Evolutionary conservation across 306 rosid species (phyloP).

Genomic region (Cucumis cinereus): DNA sequence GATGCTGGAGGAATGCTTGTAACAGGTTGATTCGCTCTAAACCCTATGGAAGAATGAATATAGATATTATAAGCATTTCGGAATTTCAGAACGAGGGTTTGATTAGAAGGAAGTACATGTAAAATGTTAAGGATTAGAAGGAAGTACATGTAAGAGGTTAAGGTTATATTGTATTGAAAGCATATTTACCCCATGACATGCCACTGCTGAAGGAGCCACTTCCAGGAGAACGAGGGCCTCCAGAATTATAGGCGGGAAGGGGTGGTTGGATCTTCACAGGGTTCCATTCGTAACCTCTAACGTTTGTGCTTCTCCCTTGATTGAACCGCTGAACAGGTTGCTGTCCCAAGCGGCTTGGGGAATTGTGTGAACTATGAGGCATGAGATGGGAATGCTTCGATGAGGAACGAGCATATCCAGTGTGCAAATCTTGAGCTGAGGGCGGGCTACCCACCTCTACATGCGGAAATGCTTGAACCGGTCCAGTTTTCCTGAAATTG

Average conservation of each 20-base stretch:
- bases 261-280: constrained; percentile 60
- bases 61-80: neutral
- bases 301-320: constrained; percentile 47
- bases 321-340: constrained; percentile 57
- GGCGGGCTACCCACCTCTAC: constrained; percentile 63
- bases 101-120: neutral
- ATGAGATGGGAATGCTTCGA: constrained; percentile 60
- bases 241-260: constrained; percentile 50
- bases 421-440: constrained; percentile 43
- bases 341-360: constrained; percentile 91
- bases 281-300: constrained; percentile 59
- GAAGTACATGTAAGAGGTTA: neutral
- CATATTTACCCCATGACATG: constrained; percentile 72
- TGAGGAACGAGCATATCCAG: constrained; percentile 37
- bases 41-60: constrained; percentile 41
- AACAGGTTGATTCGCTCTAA: constrained; percentile 63
- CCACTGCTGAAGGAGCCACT: constrained; percentile 45
- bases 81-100: neutral
- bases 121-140: neutral
- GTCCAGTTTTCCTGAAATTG: constrained; percentile 52
- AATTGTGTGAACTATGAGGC: constrained; percentile 61
- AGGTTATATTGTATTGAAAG: neutral
- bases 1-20: constrained; percentile 77
- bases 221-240: constrained; percentile 73
- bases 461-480: constrained; percentile 49